These are phyloP conservation scores for Paecilomyces sp. DNA, from an alignment of 2,329 filamentous ascomycete species.

Conservation along the genomic window DNA sequence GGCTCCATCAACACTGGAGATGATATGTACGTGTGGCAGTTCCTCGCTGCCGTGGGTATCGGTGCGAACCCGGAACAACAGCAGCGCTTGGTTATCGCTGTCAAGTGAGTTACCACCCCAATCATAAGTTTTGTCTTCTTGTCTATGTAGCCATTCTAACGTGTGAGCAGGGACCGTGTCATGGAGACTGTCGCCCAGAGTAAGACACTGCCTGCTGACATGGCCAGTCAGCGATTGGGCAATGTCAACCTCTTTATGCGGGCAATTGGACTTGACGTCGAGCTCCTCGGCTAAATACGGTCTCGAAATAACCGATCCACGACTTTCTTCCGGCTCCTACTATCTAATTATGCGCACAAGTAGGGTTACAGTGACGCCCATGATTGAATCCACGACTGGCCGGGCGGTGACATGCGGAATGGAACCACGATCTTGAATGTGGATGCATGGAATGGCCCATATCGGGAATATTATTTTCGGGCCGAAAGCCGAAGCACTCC, in stretches of 20 bases:
- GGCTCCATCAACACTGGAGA: constrained; percentile 83
- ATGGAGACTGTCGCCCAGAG: constrained; percentile 88
- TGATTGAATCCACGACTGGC: background rate
- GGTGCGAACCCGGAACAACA: constrained; percentile 92
- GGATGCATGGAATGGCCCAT: background rate
- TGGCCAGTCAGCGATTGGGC: constrained; percentile 73
- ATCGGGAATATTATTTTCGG: background rate
- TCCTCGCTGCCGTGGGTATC: constrained; percentile 89
- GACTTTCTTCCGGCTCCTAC: background rate
- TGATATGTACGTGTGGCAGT: constrained; percentile 97
- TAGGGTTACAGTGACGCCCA: background rate
- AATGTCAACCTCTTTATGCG: constrained; percentile 99
- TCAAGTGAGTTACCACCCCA: constrained; percentile 54
- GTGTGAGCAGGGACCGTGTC: constrained; percentile 61
- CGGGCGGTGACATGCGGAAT: background rate
- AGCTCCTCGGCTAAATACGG: constrained; percentile 52
- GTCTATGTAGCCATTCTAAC: constrained; percentile 8
- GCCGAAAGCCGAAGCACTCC: background rate
- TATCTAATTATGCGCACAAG: background rate
- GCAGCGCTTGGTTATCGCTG: constrained; percentile 84
- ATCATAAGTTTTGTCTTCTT: background rate
- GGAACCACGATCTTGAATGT: background rate
- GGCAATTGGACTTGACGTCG: constrained; percentile 96
- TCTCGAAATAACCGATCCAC: background rate
- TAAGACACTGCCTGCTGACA: constrained; percentile 80